Base-by-base conservation (phyloP, 371 early-diverging fungal genomes). In the Circinella umbellata region DNA sequence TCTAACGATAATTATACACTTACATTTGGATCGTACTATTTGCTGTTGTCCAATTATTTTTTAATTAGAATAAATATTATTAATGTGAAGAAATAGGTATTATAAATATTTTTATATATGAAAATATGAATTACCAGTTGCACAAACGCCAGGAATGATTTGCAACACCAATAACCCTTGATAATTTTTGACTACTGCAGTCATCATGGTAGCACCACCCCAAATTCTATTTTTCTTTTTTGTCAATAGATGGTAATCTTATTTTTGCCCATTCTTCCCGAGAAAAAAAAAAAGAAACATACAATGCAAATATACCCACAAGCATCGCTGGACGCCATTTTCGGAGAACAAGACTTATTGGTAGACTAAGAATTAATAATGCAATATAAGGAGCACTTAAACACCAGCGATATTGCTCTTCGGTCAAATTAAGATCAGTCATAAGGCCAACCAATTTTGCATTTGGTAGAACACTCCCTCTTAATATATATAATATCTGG, bases 401-500 rank as follows among this genome's bases (percentile, higher is more conserved):
- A 4, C 64, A 49, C 68, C 61, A 69, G 18, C 63, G 61, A 46
- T 73, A 80, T 47, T 80, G 63, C 48, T 60, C 38, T 11, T 37
- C 38, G 0, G 76, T 68, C 71, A 82, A 57, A 18, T 65, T 34
- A 46, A 82, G 63, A 54, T 79, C 79, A 36, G 48, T 63, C 34
- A 70, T 69, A 4, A 82, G 39, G 18, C 79, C 79, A 42, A 67
- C 82, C 1, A 82, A 61, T 55, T 73, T 82, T 0, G 82, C 82
- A 48, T 79, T 79, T 42, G 77, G 57, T 34, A 57, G 34, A 18
- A 57, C 4, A 27, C 7, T 7, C 34, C 57, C 57, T 8, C 57
- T 57, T 27, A 1, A 27, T 27, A 27, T 27, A 27, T 27, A 27
- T 27, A 47, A 15, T 47, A 47, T 27, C 27, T 27, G 27, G 27